Base-by-base conservation (phyloP, 495 filamentous ascomycete genomes). In the Daldinia bambusicola region DNA sequence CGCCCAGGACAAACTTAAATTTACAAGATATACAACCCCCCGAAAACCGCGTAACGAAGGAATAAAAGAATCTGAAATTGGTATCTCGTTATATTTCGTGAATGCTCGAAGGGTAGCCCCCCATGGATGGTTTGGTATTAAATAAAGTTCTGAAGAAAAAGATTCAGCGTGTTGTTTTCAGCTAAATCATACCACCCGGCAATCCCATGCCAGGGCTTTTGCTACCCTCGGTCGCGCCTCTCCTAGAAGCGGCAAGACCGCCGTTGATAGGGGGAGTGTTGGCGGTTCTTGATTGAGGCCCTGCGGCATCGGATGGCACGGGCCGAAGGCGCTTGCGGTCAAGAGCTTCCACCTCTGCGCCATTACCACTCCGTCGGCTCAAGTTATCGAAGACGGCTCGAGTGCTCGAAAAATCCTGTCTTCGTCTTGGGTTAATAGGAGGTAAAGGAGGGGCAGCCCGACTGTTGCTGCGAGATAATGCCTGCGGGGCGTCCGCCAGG, bases 371-470 rank as follows among this genome's bases (percentile, higher is more conserved):
- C 75, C 74, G 82, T 50, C 75, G 75, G 66, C 82, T 83, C 61
- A 87, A 80, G 1, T 83, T 84, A 8, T 86, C 84, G 6, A 88
- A 75, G 18, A 87, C 84, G 5, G 83, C 83, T 51, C 85, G 83
- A 0, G 84, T 80, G 7, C 84, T 84, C 0, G 86, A 86, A 52
- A 81, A 83, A 34, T 90, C 88, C 18, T 88, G 86, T 50, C 79
- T 80, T 26, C 90, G 85, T 18, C 88, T 86, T 6, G 90, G 90
- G 76, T 92, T 91, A 80, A 92, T 90, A 2, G 89, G 89, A 31
- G 90, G 90, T 3, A 92, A 71, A 2, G 90, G 89, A 6, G 89
- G 90, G 0, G 83, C 81, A 2, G 60, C 84, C 80, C 66, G 83
- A 70, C 74, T 70, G 22, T 77, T 77, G 63, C 70, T 76, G 6